Conservation (phyloP, 148 eudicot genomes). For the Cornus controversa region DNA sequence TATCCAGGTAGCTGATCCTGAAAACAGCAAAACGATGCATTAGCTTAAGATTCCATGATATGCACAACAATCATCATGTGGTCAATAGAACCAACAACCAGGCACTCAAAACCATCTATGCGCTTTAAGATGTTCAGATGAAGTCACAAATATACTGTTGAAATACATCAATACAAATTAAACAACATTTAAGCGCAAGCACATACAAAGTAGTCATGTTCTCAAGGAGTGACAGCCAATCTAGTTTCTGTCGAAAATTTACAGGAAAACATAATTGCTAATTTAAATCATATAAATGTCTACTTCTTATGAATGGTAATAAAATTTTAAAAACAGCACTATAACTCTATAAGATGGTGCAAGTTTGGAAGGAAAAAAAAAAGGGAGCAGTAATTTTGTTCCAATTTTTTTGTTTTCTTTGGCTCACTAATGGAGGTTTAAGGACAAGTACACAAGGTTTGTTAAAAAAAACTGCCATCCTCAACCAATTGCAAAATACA, state of each 20-base stretch:
- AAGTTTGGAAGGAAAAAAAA: too few species aligned
- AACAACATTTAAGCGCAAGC: too few species aligned
- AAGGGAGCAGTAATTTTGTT: background rate
- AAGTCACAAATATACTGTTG: background rate
- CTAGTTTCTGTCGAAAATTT: background rate
- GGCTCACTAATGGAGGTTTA: too few species aligned
- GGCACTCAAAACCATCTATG: too few species aligned
- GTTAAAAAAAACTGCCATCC: too few species aligned
- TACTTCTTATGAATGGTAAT: background rate
- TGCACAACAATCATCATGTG: too few species aligned
- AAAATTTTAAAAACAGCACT: background rate
- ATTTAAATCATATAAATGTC: too few species aligned
- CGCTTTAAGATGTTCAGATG: background rate
- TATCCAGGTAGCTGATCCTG: slow-evolving; percentile 94
- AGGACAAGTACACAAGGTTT: too few species aligned
- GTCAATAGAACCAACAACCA: too few species aligned
- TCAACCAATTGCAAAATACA: background rate
- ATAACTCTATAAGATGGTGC: background rate
- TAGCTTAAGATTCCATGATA: background rate
- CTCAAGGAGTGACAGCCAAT: background rate
- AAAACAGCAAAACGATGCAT: background rate
- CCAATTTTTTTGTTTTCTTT: background rate
- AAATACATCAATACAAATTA: background rate
- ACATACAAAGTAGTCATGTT: too few species aligned
- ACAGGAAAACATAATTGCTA: background rate